Base-by-base conservation (phyloP, 495 filamentous ascomycete species). In the Aspergillus hancockii region DNA sequence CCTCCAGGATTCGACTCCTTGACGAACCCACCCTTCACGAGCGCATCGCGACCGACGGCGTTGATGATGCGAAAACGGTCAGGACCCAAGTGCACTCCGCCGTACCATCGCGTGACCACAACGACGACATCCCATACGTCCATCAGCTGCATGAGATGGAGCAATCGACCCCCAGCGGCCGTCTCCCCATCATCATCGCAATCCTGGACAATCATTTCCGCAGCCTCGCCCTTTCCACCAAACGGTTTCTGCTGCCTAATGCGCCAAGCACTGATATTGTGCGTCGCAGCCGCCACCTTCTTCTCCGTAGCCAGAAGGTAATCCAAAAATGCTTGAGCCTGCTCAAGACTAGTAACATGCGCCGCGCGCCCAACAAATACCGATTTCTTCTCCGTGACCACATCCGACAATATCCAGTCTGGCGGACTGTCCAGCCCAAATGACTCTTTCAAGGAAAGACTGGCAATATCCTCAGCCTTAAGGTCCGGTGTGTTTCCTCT, bases 141-240 rank as follows among this genome's bases (percentile, higher is more conserved):
- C 92, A 97, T 98, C 63, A 93, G 68, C 79, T 96, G 90, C 86
- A 98, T 86, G 49, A 98, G 75, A 76, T 95, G 90, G 41, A 96
- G 76, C 65, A 98, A 66, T 25, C 94, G 82, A 0, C 88, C 85
- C 1, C 94, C 94, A 5, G 94, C 94, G 22, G 94, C 94, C n/a
- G 88, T 90, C 79, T 98, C 94, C 12, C 94, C 94, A 68, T 98
- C 94, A 69, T 98, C 94, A 64, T 98, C 88, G 67, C 88, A 96
- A 73, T 98, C 94, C 70, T 97, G 91, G 57, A 85, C 89, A 36
- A 79, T 80, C 19, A 87, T 83, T 60, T 80, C 80, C 0, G 75
- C 68, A 7, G 70, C 65, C 34, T 81, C 73, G 9, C 65, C 61
- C 8, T 68, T 70, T 45, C 59, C 64, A n/a, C 49, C 50, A 2